phyloP scores from a whole-genome alignment of 257 asterid genomes.

The Fraxinus cuspidata region DNA sequence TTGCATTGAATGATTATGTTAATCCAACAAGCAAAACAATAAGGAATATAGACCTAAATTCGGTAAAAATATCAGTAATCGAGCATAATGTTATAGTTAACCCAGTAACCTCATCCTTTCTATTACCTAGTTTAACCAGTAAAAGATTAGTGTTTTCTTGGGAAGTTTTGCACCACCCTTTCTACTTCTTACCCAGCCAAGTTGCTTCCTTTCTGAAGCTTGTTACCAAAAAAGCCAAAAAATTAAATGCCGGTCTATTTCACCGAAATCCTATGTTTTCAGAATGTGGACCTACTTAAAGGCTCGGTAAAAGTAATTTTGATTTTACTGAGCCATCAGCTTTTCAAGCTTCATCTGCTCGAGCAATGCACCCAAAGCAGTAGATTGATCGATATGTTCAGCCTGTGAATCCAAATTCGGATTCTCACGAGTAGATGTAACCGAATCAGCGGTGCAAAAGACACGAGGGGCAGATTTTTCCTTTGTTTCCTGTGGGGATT shows the following conservation, averaged over 20 bases:
- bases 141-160: slow-evolving; percentile 37
- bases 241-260: slow-evolving; percentile 20
- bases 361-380: slow-evolving; percentile 54
- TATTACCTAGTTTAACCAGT: slow-evolving; percentile 44
- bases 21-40: slow-evolving; percentile 20
- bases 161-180: slow-evolving; percentile 31
- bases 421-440: slow-evolving; percentile 39
- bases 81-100: slow-evolving; percentile 26
- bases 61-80: slow-evolving; percentile 43
- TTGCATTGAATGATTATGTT: slow-evolving; percentile 23
- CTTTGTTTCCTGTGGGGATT: slow-evolving; percentile 61
- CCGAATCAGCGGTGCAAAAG: slow-evolving; percentile 29
- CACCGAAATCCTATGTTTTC: slow-evolving; percentile 33
- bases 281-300: slow-evolving; percentile 7
- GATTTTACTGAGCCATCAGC: slow-evolving; percentile 56
- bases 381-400: slow-evolving; percentile 56
- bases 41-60: slow-evolving; percentile 25
- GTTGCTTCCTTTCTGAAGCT: slow-evolving; percentile 38
- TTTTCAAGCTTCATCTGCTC: slow-evolving; percentile 83
- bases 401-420: slow-evolving; percentile 31
- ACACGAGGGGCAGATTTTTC: slow-evolving; percentile 39
- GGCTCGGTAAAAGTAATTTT: slow-evolving; percentile 34
- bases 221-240: slow-evolving; percentile 34
- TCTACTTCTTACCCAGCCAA: slow-evolving; percentile 25
- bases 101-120: slow-evolving; percentile 47